Conservation (phyloP, 495 filamentous ascomycete species). For the Annulohypoxylon bovei region DNA sequence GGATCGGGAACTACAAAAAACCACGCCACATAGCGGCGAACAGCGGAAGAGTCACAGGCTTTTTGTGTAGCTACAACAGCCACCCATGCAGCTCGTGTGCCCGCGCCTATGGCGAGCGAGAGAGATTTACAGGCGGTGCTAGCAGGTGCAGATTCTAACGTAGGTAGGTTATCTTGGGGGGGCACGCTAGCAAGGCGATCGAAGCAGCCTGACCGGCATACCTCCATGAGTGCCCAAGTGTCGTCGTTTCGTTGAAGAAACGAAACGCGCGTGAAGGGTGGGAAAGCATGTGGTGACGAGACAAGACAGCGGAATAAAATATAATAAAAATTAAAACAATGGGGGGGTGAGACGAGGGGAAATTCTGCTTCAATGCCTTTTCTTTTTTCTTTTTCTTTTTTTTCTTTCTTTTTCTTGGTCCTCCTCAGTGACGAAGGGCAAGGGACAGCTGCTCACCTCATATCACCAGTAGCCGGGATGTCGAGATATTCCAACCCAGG, state of each 20-base stretch:
- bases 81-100: slow-evolving; percentile 44
- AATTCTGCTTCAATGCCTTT: background rate
- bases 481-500: slow-evolving; percentile 61
- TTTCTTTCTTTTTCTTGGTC: background rate
- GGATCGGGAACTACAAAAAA: slow-evolving; percentile 52
- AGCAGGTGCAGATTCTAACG: slow-evolving; percentile 40
- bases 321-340: background rate
- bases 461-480: slow-evolving; percentile 56
- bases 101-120: slow-evolving; percentile 34
- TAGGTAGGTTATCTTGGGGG: slow-evolving; percentile 25
- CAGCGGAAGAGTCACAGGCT: slow-evolving; percentile 36
- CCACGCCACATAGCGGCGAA: slow-evolving; percentile 47
- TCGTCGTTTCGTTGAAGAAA: slow-evolving; percentile 20
- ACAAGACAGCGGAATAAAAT: slow-evolving; percentile 10
- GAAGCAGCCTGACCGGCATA: slow-evolving; percentile 33
- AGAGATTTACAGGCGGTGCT: slow-evolving; percentile 39
- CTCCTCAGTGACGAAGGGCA: background rate
- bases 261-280: slow-evolving; percentile 20
- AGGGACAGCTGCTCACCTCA: slow-evolving; percentile 51
- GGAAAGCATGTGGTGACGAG: slow-evolving; percentile 6
- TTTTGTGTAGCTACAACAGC: slow-evolving; percentile 45
- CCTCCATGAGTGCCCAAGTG: slow-evolving; percentile 27
- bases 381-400: background rate
- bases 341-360: background rate
- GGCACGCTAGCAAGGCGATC: slow-evolving; percentile 34